A percentile compares a stretch with the other conserved stretches of the same genome.
These are phyloP conservation scores for Stachybotrys echinatus DNA, from an alignment of 2,329 filamentous ascomycete species.

Conservation along the genomic window DNA sequence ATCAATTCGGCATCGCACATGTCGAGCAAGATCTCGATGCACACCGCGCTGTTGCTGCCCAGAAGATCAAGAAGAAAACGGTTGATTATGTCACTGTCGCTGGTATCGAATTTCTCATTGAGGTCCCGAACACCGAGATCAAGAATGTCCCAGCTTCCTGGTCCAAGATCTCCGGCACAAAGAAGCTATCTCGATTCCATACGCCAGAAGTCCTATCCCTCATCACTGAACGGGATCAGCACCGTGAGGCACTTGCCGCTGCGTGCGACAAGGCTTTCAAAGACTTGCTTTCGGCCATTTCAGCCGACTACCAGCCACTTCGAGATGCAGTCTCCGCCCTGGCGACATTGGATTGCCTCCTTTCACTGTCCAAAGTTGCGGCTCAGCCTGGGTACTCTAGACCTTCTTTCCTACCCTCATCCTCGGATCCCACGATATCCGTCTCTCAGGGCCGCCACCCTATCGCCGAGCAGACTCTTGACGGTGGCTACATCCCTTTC, in stretches of 20 bases:
- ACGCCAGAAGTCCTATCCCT: conserved; percentile 83
- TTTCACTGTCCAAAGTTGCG: conserved; percentile 81
- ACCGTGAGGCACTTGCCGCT: conserved; percentile 87
- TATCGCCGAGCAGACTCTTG: conserved; percentile 87
- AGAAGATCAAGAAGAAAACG: conserved; percentile 63
- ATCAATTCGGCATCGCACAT: conserved; percentile 85
- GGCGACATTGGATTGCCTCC: conserved; percentile 81
- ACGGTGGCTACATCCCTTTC: conserved; percentile 88
- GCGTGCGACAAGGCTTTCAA: conserved; percentile 83
- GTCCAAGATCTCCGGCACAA: conserved; percentile 92
- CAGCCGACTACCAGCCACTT: conserved; percentile 80
- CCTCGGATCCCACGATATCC: conserved; percentile 60
- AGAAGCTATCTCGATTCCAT: conserved; percentile 87
- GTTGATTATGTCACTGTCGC: conserved; percentile 78
- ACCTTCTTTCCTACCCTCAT: conserved; percentile 60
- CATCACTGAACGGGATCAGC: conserved; percentile 83
- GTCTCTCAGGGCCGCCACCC: conserved; percentile 71
- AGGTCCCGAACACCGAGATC: conserved; percentile 76
- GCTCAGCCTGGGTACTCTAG: conserved; percentile 82
- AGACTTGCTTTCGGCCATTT: conserved; percentile 66
- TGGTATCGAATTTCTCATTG: conserved; percentile 91
- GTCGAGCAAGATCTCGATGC: conserved; percentile 84
- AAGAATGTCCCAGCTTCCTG: conserved; percentile 90
- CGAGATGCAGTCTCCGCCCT: conserved; percentile 84
- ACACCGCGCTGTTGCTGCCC: conserved; percentile 66